Base-by-base conservation (phyloP, 192 early-diverging fungal genomes). In the Piromyces finnis region DNA sequence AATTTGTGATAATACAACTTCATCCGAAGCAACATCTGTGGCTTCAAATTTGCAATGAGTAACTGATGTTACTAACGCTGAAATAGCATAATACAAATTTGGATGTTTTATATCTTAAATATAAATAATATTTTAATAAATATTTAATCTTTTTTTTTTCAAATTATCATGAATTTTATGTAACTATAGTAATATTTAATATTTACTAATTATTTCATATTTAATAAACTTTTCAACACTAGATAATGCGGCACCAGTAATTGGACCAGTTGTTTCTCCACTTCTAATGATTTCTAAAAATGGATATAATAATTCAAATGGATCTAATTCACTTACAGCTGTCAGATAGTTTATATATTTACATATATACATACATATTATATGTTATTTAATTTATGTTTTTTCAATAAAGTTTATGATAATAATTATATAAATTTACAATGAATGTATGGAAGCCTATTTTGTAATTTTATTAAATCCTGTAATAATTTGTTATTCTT, bases 21-120 rank as follows among this genome's bases (percentile, higher is more conserved):
- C 98, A 82, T 99, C 97, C 0, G 95, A 94, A 0, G 94, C 93
- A 9, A 94, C 90, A 82, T 98, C 96, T 3, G 95, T 94, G 2
- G 95, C 93, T 83, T 97, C 96, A 85, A 99, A 98, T 84, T 96
- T 95, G 85, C 96, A 98, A 82, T 95, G 94, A 2, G 97, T 94
- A 17, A 95, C 96, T 5, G 97, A 92, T 35, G 93, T 89, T 17
- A 94, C 90, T 29, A 96, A 81, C 12, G 86, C 86, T 59, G 90
- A 85, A 88, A 95, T 92, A 0, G 95, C 94, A 77, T 85, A 59
- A 6, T 88, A 84, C n/a, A 95, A 86, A 41, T 88, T 88, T 28
- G 92, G 91, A 77, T 92, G 92, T 77, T 89, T 85, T 30, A 68
- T 68, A 68, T 68, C 51, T 68, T n/a, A 26, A 7, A 27, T 0